A percentile compares a stretch with the other conserved stretches of the same genome.
phyloP scores from a whole-genome alignment of 257 asterid genomes.

The Misopates orontium region DNA sequence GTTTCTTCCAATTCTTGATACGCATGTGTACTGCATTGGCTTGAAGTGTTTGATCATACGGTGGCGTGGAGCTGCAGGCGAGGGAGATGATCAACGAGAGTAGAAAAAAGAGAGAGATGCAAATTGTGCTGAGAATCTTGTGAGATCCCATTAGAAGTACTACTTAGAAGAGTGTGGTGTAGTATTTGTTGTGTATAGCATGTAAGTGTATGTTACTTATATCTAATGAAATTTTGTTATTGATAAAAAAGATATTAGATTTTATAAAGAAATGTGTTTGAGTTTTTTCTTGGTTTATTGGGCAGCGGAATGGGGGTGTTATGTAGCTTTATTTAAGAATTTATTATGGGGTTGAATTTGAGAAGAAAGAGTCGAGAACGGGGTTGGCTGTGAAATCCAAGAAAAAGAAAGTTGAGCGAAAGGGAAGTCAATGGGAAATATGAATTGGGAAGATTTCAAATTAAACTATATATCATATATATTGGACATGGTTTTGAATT shows the following conservation, averaged over 20 bases:
- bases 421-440: conserved; percentile 13
- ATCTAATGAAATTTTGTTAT: too few species aligned
- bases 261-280: too few species aligned
- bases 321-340: background rate
- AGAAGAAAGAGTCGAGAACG: conserved; percentile 7
- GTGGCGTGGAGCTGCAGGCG: conserved; percentile 24
- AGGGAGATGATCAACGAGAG: conserved; percentile 27
- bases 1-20: conserved; percentile 26
- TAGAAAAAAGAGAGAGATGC: conserved; percentile 21
- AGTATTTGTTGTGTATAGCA: background rate
- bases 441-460: background rate
- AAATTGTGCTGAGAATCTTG: background rate
- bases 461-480: too few species aligned
- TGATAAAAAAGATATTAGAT: too few species aligned
- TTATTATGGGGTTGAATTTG: background rate
- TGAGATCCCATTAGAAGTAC: background rate
- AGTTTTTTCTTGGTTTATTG: conserved; percentile 20
- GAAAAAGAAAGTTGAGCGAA: conserved; percentile 14
- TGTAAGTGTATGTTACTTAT: too few species aligned
- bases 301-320: background rate
- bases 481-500: too few species aligned
- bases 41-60: conserved; percentile 2
- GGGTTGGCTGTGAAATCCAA: conserved; percentile 15
- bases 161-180: background rate
- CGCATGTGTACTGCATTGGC: background rate